Evolutionary conservation across 768 basidiomycete genomes (phyloP).

Genomic region (Russula lepida): DNA sequence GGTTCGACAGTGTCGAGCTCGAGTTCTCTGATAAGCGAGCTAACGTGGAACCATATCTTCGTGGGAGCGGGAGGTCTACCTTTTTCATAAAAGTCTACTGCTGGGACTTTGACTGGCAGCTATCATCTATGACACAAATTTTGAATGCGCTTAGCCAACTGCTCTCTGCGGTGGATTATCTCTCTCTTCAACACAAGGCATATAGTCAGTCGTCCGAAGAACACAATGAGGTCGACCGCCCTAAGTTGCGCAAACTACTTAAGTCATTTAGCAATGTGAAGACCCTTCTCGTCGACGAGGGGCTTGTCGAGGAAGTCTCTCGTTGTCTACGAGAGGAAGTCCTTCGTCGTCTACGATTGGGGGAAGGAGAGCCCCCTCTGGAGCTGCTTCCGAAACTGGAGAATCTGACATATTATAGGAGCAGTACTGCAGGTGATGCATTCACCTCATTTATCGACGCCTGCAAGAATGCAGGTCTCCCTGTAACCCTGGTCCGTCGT

Average conservation of each 20-base stretch:
- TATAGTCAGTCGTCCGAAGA: not conserved
- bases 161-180: not conserved
- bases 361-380: not conserved
- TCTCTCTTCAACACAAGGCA: not conserved
- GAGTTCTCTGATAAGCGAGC: no score
- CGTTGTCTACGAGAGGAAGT: no score
- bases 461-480: not conserved
- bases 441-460: conserved; percentile 12
- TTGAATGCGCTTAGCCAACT: not conserved
- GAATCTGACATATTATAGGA: not conserved
- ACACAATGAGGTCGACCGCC: not conserved
- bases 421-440: not conserved
- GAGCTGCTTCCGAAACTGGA: not conserved
- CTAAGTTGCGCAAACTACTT: not conserved
- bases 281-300: no score
- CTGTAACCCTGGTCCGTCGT: not conserved
- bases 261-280: not conserved
- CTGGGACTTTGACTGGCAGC: no score
- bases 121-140: not conserved
- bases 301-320: no score
- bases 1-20: no score
- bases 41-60: no score
- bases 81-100: no score
- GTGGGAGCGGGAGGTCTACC: no score
- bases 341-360: no score